phyloP scores from a whole-genome alignment of 208 protist genomes.

The Tritrichomonas musculus region DNA sequence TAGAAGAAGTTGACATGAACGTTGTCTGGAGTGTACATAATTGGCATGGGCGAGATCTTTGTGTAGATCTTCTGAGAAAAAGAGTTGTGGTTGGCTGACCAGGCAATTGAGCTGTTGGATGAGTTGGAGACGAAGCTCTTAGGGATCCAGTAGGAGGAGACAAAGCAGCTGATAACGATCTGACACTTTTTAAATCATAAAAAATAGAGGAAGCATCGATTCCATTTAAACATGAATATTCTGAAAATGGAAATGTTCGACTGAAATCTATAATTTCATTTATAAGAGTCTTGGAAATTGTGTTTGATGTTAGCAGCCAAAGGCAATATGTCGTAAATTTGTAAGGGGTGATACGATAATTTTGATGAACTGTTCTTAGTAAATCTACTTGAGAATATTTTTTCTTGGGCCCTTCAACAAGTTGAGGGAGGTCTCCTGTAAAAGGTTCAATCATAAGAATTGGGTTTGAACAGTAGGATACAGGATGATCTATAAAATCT shows the following conservation, averaged over 20 bases:
- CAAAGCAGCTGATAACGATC: background rate
- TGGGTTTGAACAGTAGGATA: background rate
- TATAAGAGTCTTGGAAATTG: background rate
- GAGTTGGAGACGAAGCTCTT: background rate
- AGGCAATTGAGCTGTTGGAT: background rate
- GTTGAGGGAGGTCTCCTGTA: background rate
- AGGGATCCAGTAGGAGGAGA: background rate
- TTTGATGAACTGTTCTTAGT: background rate
- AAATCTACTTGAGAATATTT: background rate
- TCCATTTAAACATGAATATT: background rate
- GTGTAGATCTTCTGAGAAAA: background rate
- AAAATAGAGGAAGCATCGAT: background rate
- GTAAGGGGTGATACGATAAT: background rate
- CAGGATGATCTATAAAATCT: constrained; percentile 6
- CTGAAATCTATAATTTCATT: background rate
- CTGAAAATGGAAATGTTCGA: background rate
- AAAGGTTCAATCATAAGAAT: background rate
- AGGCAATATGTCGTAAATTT: background rate
- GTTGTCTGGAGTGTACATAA: background rate
- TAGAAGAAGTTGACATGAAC: background rate
- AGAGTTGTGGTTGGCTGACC: background rate
- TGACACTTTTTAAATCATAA: background rate
- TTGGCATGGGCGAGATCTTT: background rate
- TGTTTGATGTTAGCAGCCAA: background rate
- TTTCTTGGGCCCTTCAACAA: background rate